These are phyloP conservation scores for Trichoderma sp. DNA, from an alignment of 2,329 filamentous ascomycete genomes.

Conservation along the genomic window DNA sequence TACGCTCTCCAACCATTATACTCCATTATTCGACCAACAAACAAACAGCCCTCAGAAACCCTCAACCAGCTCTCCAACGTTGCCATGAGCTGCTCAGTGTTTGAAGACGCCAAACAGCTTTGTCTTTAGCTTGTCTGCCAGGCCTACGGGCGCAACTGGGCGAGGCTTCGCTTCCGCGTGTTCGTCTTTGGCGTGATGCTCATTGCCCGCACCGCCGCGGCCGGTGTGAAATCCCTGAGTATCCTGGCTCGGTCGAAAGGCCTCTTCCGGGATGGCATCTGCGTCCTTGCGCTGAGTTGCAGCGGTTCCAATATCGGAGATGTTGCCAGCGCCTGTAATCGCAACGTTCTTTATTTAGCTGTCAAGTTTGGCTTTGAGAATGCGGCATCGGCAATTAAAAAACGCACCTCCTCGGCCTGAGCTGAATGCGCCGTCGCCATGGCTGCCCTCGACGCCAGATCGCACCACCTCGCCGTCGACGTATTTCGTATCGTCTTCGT, in stretches of 20 bases:
- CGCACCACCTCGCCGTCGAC: slow-evolving; percentile 64
- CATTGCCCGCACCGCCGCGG: slow-evolving; percentile 62
- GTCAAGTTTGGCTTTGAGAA: neutral
- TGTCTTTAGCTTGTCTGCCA: slow-evolving; percentile 60
- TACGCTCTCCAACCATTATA: neutral
- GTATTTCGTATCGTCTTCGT: slow-evolving; percentile 58
- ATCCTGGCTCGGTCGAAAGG: slow-evolving; percentile 51
- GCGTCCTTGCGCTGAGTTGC: slow-evolving; percentile 48
- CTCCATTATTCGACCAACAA: neutral
- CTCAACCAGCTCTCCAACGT: neutral
- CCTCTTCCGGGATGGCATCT: slow-evolving; percentile 56
- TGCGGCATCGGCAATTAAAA: neutral
- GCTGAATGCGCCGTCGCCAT: slow-evolving; percentile 60
- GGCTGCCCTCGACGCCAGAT: slow-evolving; percentile 54
- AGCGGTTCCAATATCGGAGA: slow-evolving; percentile 50
- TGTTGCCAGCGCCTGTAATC: slow-evolving; percentile 57
- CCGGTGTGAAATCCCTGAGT: slow-evolving; percentile 58
- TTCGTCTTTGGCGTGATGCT: slow-evolving; percentile 40
- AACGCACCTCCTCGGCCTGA: slow-evolving; percentile 59
- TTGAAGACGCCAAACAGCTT: slow-evolving; percentile 56
- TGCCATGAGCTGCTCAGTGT: slow-evolving; percentile 38
- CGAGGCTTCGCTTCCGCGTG: slow-evolving; percentile 34
- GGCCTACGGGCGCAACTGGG: slow-evolving; percentile 40
- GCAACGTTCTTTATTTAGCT: neutral
- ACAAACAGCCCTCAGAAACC: neutral